Evolutionary conservation across 2,329 filamentous ascomycete genomes (phyloP).

Genomic region (Apiospora saccharicola): DNA sequence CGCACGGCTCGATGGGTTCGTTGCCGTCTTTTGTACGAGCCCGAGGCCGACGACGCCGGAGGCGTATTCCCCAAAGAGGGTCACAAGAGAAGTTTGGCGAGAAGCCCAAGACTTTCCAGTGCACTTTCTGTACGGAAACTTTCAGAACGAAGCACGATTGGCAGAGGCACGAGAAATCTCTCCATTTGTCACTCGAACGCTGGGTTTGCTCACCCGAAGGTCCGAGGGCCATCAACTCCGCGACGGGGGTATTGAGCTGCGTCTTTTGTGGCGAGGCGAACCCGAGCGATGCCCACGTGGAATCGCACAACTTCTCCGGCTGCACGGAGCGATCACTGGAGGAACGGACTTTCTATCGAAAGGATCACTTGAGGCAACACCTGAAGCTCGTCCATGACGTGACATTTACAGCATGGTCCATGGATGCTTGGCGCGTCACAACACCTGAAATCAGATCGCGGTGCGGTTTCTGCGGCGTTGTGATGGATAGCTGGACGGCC

Average conservation of each 20-base stretch:
- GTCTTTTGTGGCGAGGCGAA: constrained; percentile 66
- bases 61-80: constrained; percentile 50
- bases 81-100: constrained; percentile 48
- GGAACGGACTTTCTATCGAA: constrained; percentile 72
- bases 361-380: constrained; percentile 73
- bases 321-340: constrained; percentile 71
- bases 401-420: constrained; percentile 70
- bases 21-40: constrained; percentile 51
- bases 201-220: constrained; percentile 72
- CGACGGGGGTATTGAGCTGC: constrained; percentile 64
- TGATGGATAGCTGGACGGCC: constrained; percentile 68
- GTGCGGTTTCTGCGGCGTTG: constrained; percentile 70
- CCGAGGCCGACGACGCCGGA: constrained; percentile 58
- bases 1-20: constrained; percentile 62
- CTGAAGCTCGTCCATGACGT: constrained; percentile 67
- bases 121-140: constrained; percentile 73
- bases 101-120: constrained; percentile 67
- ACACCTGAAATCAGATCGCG: constrained; percentile 68
- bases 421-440: constrained; percentile 67
- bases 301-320: constrained; percentile 65
- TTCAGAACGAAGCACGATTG: constrained; percentile 75
- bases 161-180: constrained; percentile 74
- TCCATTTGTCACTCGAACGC: constrained; percentile 69
- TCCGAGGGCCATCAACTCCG: constrained; percentile 61
- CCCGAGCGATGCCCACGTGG: constrained; percentile 63